These are phyloP conservation scores for Phytophthora aleatoria DNA, from an alignment of 352 stramenopile genomes.

Conservation along the genomic window DNA sequence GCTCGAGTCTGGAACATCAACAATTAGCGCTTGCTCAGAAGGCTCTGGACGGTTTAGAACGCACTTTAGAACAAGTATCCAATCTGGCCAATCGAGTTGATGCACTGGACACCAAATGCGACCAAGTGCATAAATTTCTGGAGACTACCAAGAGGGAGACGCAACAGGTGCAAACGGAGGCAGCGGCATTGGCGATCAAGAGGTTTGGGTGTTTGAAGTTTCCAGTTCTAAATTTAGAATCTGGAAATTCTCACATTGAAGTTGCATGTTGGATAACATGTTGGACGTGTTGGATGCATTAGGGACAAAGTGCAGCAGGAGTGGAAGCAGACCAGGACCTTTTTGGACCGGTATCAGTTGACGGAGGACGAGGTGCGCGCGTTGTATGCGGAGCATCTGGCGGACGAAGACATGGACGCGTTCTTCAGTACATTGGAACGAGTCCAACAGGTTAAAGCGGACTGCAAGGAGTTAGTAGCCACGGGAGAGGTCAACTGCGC, in stretches of 20 bases:
- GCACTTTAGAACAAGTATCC: constrained; percentile 49
- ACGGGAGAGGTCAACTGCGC: constrained; percentile 53
- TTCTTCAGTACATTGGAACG: constrained; percentile 80
- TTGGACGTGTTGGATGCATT: neutral
- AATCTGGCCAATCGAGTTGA: constrained; percentile 45
- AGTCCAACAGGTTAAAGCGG: constrained; percentile 69
- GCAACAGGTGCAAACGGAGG: constrained; percentile 67
- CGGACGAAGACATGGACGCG: constrained; percentile 50
- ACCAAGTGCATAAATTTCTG: constrained; percentile 54
- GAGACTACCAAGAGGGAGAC: constrained; percentile 69
- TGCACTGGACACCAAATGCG: constrained; percentile 53
- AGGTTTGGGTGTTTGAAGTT: constrained; percentile 33
- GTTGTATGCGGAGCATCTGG: constrained; percentile 46
- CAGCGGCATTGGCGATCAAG: constrained; percentile 41
- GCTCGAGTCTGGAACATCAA: constrained; percentile 52
- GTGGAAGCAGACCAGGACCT: constrained; percentile 54
- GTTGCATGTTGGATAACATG: constrained; percentile 6
- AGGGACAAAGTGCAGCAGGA: constrained; percentile 56
- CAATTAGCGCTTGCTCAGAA: constrained; percentile 57
- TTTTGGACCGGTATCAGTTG: constrained; percentile 78
- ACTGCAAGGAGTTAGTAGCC: constrained; percentile 68
- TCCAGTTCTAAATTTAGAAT: constrained; percentile 6
- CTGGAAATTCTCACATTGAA: neutral
- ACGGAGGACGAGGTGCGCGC: constrained; percentile 64
- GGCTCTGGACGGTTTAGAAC: constrained; percentile 44